Evolutionary conservation across 2,329 filamentous ascomycete genomes (phyloP).

Genomic region (Lachnellula arida): DNA sequence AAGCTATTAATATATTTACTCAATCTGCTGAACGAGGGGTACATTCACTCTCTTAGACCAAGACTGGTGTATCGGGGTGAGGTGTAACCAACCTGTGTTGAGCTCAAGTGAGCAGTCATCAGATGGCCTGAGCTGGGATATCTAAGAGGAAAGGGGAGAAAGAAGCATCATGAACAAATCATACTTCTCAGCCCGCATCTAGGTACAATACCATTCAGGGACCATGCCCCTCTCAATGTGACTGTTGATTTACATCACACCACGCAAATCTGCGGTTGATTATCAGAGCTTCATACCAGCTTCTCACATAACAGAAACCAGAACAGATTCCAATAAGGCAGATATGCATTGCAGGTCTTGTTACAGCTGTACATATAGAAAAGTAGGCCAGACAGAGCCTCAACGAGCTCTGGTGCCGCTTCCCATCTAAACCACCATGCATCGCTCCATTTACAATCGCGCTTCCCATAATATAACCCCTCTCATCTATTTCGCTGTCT

Average conservation of each 20-base stretch:
- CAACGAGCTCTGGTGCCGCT: constrained; percentile 13
- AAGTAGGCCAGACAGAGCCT: constrained; percentile 24
- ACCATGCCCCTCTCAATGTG: no score
- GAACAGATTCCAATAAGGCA: constrained; percentile 14
- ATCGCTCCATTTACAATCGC: constrained; percentile 21
- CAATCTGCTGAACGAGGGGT: no score
- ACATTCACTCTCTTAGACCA: no score
- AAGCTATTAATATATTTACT: no score
- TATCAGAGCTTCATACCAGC: background rate
- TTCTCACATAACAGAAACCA: background rate
- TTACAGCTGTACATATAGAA: constrained; percentile 32
- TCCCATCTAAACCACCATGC: constrained; percentile 16
- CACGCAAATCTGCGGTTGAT: background rate
- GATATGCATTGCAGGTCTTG: constrained; percentile 31
- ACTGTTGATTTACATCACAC: background rate
- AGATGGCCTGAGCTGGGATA: no score
- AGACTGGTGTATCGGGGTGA: no score
- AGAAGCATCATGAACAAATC: no score
- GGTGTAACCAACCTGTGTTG: no score
- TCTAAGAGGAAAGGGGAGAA: no score
- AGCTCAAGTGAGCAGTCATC: no score
- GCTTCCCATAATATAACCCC: constrained; percentile 10
- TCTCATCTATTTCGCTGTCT: constrained; percentile 33
- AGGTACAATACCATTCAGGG: no score
- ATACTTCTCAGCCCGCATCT: no score